Base-by-base conservation (phyloP, 371 early-diverging fungal species). In the Modicella reniformis region DNA sequence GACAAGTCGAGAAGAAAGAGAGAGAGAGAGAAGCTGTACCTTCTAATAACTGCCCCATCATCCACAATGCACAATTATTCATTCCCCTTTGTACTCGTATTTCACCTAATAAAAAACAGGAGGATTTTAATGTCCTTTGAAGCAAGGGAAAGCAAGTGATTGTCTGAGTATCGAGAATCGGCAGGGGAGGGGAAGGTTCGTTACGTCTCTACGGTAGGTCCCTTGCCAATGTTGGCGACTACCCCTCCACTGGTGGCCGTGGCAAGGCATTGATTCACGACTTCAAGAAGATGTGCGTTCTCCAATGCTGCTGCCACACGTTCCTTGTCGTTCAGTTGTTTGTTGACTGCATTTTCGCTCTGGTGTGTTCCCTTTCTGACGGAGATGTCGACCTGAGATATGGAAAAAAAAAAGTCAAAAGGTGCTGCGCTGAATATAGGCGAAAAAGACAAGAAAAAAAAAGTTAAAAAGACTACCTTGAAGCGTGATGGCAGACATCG, bases 281-380 rank as follows among this genome's bases (percentile, higher is more conserved):
- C 97, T 72, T 95, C 95, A 50, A 96, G 81, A 52, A 98, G 80
- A 76, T 96, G 94, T 8, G 84, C 84, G 83, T 99, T 99, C 75
- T 99, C 99, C 70, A 98, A 85, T 6, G 99, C 99, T 5, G 99
- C 99, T 3, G 97, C 96, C 8, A 99, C 99, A 62, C 99, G 88
- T 79, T 99, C 99, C 88, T 99, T 99, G 80, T 99, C 99, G 82
- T 96, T 96, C 60, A 99, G 85, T 82, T 99, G 99, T 83, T 98
- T 99, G 84, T 98, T 99, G 47, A 99, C 94, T 10, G 95, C 94
- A 30, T 86, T 84, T 77, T 98, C 98, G 17, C 94, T 93, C 72
- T 96, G 96, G 85, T 99, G 99, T 17, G 98, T 95, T 30, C 97
- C 99, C 72, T 95, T 88, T 61, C 91, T 88, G 47, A 99, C 96